These are phyloP conservation scores for Chimonanthus praecox DNA, from an alignment of 164 flowering plant species.

Conservation along the genomic window DNA sequence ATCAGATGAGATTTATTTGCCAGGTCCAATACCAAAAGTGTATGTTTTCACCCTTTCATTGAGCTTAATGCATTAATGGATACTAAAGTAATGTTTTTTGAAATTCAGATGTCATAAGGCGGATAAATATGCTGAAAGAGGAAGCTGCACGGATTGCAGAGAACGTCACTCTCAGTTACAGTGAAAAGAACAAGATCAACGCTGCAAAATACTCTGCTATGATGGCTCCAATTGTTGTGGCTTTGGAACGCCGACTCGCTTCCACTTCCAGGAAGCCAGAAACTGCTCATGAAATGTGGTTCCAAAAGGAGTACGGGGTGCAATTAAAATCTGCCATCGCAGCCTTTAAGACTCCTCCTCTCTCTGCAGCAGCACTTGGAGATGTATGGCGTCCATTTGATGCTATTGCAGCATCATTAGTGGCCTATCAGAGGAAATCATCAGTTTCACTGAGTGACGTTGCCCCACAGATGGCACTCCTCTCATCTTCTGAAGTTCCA, in stretches of 20 bases:
- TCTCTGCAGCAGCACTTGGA: slow-evolving; percentile 63
- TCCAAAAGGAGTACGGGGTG: slow-evolving; percentile 63
- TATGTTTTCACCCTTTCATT: not conserved
- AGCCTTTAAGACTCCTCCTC: slow-evolving; percentile 71
- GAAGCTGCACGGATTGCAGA: slow-evolving; percentile 87
- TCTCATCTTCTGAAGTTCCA: slow-evolving; percentile 86
- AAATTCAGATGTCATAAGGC: slow-evolving; percentile 77
- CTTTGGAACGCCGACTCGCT: slow-evolving; percentile 92
- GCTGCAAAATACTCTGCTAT: slow-evolving; percentile 94
- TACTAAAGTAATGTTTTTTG: slow-evolving; percentile 8
- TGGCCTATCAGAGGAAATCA: slow-evolving; percentile 80
- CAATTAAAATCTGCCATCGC: slow-evolving; percentile 71
- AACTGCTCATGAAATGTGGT: slow-evolving; percentile 94
- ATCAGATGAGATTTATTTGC: no score
- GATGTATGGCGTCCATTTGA: slow-evolving; percentile 97
- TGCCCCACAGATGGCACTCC: slow-evolving; percentile 69
- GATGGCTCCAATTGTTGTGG: slow-evolving; percentile 96
- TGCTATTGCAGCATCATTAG: slow-evolving; percentile 70
- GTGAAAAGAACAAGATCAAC: slow-evolving; percentile 86
- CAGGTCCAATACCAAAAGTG: not conserved
- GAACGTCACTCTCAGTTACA: slow-evolving; percentile 71
- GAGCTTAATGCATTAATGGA: not conserved
- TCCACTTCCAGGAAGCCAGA: slow-evolving; percentile 87
- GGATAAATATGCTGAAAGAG: slow-evolving; percentile 85
- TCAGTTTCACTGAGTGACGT: slow-evolving; percentile 72